A percentile compares a stretch with the other conserved stretches of the same genome.
These are phyloP conservation scores for Termitomyces titanicus DNA, from an alignment of 768 basidiomycete species.

Conservation along the genomic window DNA sequence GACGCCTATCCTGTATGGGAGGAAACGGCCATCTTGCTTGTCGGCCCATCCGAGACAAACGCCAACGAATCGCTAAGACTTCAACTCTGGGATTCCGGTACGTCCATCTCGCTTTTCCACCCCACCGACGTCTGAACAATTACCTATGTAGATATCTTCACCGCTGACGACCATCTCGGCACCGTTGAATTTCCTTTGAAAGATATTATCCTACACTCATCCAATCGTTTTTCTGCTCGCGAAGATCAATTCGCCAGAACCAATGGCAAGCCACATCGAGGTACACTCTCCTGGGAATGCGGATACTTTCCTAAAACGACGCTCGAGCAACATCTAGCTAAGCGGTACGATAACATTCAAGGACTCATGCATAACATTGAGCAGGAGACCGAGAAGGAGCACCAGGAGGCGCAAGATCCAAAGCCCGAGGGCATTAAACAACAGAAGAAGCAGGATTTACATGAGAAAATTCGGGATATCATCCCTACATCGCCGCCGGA, in stretches of 20 bases:
- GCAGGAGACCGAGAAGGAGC: conserved; percentile 45
- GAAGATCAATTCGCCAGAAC: conserved; percentile 39
- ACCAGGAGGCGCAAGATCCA: conserved; percentile 27
- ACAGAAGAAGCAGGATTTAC: conserved; percentile 34
- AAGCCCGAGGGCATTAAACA: conserved; percentile 29
- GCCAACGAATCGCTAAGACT: conserved; percentile 59
- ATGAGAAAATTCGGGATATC: conserved; percentile 34
- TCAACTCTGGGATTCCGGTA: conserved; percentile 74
- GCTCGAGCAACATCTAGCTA: conserved; percentile 32
- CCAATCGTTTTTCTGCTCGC: conserved; percentile 45
- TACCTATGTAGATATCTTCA: conserved; percentile 30
- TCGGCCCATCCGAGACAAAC: conserved; percentile 63
- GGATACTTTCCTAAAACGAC: conserved; percentile 52
- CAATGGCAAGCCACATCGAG: conserved; percentile 27
- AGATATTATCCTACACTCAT: conserved; percentile 27
- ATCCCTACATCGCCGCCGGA: conserved; percentile 50
- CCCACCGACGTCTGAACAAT: background rate
- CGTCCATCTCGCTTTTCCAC: conserved; percentile 4
- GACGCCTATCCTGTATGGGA: conserved; percentile 67
- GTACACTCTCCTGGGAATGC: conserved; percentile 42
- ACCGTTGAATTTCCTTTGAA: conserved; percentile 36
- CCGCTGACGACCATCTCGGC: conserved; percentile 50
- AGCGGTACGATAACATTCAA: conserved; percentile 28
- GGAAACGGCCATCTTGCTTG: conserved; percentile 60
- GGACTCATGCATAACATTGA: conserved; percentile 24